Evolutionary conservation across 306 rosid species (phyloP), one percentile per base, ranked within the genome.

Genomic region (Morella rubra): DNA sequence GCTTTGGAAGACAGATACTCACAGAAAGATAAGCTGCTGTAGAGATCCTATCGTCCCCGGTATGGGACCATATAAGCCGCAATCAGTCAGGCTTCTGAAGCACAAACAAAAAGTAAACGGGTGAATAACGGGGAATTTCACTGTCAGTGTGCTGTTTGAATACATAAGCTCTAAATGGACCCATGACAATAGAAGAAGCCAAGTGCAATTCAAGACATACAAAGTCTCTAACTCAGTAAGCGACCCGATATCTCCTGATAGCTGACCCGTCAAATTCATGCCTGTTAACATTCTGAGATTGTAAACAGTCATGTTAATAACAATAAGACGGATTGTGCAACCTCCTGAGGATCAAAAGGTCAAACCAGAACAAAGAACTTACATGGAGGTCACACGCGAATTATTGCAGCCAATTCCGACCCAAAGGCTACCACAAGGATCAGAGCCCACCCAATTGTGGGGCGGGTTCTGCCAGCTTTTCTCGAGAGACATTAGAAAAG

Each of bases 341-440:
- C 22, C 11, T 40, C 40, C 69, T 20, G 13, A 62, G 40, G 2
- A 6, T 24, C 10, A 37, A 62, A 14, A 14, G 47, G 20, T 13
- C 22, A 62, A 32, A 60, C 12, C 19, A 14, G 1, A 18, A 13
- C 14, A 58, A 24, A 15, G 47, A 62, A 40, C 46, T 15, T 82
- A 87, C 90, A 87, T 77, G 77, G 76, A 6, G 14, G 32, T 82
- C 69, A 87, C 53, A 2, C 81, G 84, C 40, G 78, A 22, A 44
- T 75, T 62, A 44, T 0, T 12, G 75, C 90, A 87, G 75, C 49
- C 20, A 72, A 87, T 84, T 59, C 90, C 90, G 3, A 41, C 78
- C 90, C 90, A 87, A 50, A 32, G 37, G 37, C 24, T 79, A 11
- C 71, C 86, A 40, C 86, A 84, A 68, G 86, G 88, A 82, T 87